Base-by-base conservation (phyloP, 2,329 filamentous ascomycete species). In the Diaporthe amygdali region DNA sequence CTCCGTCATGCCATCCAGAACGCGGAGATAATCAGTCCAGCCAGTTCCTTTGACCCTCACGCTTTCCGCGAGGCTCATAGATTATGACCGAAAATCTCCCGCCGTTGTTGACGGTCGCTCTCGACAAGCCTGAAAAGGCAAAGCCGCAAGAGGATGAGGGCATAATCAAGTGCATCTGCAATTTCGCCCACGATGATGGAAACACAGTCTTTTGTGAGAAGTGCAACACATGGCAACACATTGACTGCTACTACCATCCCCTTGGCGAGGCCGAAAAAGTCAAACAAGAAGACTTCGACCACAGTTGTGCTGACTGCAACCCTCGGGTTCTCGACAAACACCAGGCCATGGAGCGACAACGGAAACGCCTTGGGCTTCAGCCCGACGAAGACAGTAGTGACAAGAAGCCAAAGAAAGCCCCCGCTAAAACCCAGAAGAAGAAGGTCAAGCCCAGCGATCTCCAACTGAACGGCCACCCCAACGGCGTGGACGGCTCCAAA, bases 161-260 rank as follows among this genome's bases (percentile, higher is more conserved):
- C 82, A 97, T 94, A 72, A 98, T 98, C 85, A 97, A 97, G 87
- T 99, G 96, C 89, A 97, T 98, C 77, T 99, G 96, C 84, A 91
- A 91, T 81, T 98, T 93, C 82, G 86, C 91, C 81, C 95, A 97
- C 85, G 96, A 99, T 87, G 96, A 99, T 86, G 96, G 96, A 83
- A 96, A 94, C 82, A 99, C 96, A 72, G 97, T 99, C 74, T 94
- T 95, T 82, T 99, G 96, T 87, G 96, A 98, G 81, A 90, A 88
- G 71, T 99, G 96, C 87, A 94, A 97, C 80, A 96, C 95, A 63
- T 99, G 96, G 96, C 96, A 99, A 83, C 96, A 99, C 83, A 97
- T 97, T 77, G 92, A 95, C 80, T 99, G 96, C 84, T 98, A 97
- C 84, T 98, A 98, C 81, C 90, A 64, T 25, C 59, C 90, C 27